Evolutionary conservation across 257 asterid genomes (phyloP).

Genomic region (Fraxinus anomala): DNA sequence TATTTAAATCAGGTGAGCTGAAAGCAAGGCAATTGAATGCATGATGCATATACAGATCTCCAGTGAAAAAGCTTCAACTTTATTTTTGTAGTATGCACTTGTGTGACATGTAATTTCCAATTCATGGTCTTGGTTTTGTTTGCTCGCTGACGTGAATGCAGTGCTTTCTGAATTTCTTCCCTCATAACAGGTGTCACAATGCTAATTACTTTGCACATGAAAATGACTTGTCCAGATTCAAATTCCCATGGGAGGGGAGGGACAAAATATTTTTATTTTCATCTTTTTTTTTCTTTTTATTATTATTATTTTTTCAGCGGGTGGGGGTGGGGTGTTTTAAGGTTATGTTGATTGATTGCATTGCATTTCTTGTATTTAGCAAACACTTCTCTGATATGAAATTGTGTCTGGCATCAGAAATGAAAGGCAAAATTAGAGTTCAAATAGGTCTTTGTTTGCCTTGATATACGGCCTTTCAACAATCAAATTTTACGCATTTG

Average conservation of each 20-base stretch:
- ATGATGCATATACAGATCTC: not conserved
- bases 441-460: not conserved
- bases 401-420: not conserved
- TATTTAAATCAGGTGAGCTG: not conserved
- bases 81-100: not conserved
- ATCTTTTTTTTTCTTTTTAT: no score
- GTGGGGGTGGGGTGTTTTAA: not conserved
- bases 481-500: not conserved
- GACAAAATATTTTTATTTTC: not conserved
- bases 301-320: no score
- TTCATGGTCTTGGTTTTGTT: not conserved
- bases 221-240: not conserved
- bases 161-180: not conserved
- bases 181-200: not conserved
- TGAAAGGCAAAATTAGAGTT: not conserved
- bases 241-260: not conserved
- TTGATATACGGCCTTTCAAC: not conserved
- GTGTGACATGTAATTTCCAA: not conserved
- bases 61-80: not conserved
- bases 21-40: not conserved
- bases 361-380: not conserved
- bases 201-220: not conserved
- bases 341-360: not conserved
- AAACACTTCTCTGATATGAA: not conserved
- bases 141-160: not conserved